Evolutionary conservation across 352 stramenopile genomes (phyloP), one percentile per base, ranked within the genome.

Genomic region (Pythium sp.): DNA sequence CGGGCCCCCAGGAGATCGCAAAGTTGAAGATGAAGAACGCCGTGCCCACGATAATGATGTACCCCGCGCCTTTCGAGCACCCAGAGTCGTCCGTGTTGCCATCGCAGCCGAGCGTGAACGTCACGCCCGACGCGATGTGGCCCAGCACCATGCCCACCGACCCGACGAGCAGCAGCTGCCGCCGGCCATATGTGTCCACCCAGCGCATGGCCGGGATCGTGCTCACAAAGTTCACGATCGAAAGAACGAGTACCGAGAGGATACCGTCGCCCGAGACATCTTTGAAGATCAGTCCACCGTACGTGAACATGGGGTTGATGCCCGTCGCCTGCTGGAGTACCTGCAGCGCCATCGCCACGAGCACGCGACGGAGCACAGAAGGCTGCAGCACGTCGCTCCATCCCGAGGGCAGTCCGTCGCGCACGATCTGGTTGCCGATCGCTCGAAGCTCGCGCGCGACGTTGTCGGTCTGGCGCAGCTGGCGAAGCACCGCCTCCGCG

Each of bases 11-110:
- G 14, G 68, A 75, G 62, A 82, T 81, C 60, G 79, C 79, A 62
- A 85, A 87, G 72, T 82, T 80, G 70, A 82, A 82, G 2, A 80
- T 64, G 65, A 82, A 82, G 70, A 87, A 81, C 54, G 68, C 68
- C 43, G 76, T 67, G 46, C 70, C 64, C 18, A 79, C 72, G 47
- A 46, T 46, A 46, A 87, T 82, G 64, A 84, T 65, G 61, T 70
- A 80, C 24, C 77, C 80, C 24, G 76, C 78, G 15, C 72, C 62
- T 32, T 62, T 74, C 1, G 75, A 64, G 43, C 77, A 78, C 6
- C 69, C 75, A 1, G 74, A 58, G 55, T 83, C 47, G 46, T 75
- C 72, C 7, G 75, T 68, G 65, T 78, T 73, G 55, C 78, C 68
- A 58, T 75, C 53, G 41, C 76, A 86, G 32, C 73, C 74, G 64